Base-by-base conservation (phyloP, 2,329 filamentous ascomycete species). In the Aaosphaeria arxii region DNA sequence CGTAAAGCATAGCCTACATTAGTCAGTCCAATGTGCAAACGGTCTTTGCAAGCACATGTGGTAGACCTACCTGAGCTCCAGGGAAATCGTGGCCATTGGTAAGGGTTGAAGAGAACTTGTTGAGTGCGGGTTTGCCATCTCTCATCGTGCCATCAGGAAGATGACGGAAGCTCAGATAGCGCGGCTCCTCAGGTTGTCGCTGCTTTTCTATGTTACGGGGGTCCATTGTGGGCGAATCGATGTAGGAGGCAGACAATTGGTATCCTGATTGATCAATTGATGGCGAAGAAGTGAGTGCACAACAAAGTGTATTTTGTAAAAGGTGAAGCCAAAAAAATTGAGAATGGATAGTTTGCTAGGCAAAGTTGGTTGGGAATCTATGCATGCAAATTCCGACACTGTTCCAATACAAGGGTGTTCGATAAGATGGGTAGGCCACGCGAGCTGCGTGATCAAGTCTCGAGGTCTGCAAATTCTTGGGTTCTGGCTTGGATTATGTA, bases 31-130 rank as follows among this genome's bases (percentile, higher is more conserved):
- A 36, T 36, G n/a, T 36, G 7, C n/a, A 36, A 9, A 2, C 2
- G n/a, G 9, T n/a, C n/a, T 9, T 9, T 36, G n/a, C 33, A 4
- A 36, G 7, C 13, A 30, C 38, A 40, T 43, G 29, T n/a, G n/a
- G 5, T 6, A 28, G 32, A 47, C 70, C 49, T 70, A 89, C 89
- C 81, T 95, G 89, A 42, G 92, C 91, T 30, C 89, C 92, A 1
- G 92, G 91, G 62, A 89, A 95, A 71, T 96, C 90, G 84, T 96
- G 89, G 47, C 81, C 88, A 48, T 82, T 84, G 7, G 92, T 97
- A 51, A 96, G 74, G 40, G 83, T 85, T 13, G 89, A 83, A 4
- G 91, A 96, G 81, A 89, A 95, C 51, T 88, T 84, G 73, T 97
- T 97, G 55, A 97, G 75, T 17, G 79, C 79, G n/a, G 76, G 78